Base-by-base conservation (phyloP, 2,329 filamentous ascomycete genomes). In the Dothideomycetes sp. region DNA sequence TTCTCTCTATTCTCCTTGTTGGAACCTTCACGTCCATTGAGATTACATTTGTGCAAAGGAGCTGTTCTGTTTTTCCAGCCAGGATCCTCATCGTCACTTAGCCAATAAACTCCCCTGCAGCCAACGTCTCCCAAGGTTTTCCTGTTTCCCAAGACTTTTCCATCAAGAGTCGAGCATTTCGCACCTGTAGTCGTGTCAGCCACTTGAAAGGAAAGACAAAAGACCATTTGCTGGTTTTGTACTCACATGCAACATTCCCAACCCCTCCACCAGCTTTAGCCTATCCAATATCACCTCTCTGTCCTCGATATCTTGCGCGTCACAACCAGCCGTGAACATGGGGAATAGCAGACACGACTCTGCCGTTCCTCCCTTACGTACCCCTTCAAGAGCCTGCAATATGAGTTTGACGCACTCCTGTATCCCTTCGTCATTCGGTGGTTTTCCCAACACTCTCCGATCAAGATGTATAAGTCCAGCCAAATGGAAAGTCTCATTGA, bases 301-400 rank as follows among this genome's bases (percentile, higher is more conserved):
- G 50, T 81, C 73, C 3, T 60, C 61, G 23, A 65, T 53, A 34
- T 78, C 71, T 41, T 64, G 64, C 1, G 78, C 76, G 57, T 91
- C 82, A 49, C 83, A 88, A 0, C 84, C 85, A 1, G 84, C 84
- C 1, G 82, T 84, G 59, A 91, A 91, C 63, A 91, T 78, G 0
- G 85, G 84, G 49, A 91, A 88, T 27, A 91, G 59, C 13, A 84
- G 64, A 52, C 82, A 85, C 7, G 76, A 78, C 59, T 89, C 84
- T 0, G 83, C 82, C 12, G 77, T 78, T 20, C 79, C 79, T 5
- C 82, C 80, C 10, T 69, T 64, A 10, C 76, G 65, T 34, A 91
- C 75, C 25, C 71, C 73, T 16, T 67, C 66, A 46, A 89, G 64
- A 22, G 77, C 73, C 1, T 65, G 63, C 19, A 84, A 64, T 32